Conservation (phyloP, 75 land plant species). For the Isoetes taiwanensis region DNA sequence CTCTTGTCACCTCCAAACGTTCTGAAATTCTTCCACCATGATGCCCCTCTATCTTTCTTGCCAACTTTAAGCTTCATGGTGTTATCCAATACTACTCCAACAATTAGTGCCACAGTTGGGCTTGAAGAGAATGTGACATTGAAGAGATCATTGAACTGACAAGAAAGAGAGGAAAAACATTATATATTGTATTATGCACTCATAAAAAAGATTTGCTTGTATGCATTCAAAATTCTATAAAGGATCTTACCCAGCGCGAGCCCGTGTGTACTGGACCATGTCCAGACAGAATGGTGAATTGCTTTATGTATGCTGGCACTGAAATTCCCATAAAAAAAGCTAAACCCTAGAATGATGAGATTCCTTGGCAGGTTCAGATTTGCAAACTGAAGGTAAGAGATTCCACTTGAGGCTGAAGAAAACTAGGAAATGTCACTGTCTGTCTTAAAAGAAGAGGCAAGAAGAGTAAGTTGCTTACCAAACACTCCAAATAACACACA, state of each 20-base stretch:
- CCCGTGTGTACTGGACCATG: slow-evolving; percentile 60
- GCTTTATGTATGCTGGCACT: slow-evolving; percentile 51
- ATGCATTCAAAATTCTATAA: not conserved
- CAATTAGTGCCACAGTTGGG: slow-evolving; percentile 48
- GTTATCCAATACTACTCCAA: slow-evolving; percentile 54
- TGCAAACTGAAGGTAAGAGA: slow-evolving; percentile 61
- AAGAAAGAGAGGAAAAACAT: not conserved
- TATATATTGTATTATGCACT: not conserved
- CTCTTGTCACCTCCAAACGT: slow-evolving; percentile 55
- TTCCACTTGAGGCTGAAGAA: slow-evolving; percentile 49
- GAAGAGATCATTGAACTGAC: slow-evolving; percentile 87
- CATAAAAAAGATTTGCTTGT: not conserved
- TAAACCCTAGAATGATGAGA: slow-evolving; percentile 52
- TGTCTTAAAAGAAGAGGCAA: not conserved
- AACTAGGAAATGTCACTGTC: not conserved
- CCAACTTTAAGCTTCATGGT: slow-evolving; percentile 25
- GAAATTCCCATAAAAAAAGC: slow-evolving; percentile 63
- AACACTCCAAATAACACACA: slow-evolving; percentile 82
- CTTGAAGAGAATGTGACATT: slow-evolving; percentile 70
- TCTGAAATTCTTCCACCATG: slow-evolving; percentile 77
- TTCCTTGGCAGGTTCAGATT: slow-evolving; percentile 66
- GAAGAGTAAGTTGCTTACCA: slow-evolving; percentile 29
- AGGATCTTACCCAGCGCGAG: slow-evolving; percentile 50
- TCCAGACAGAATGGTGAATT: slow-evolving; percentile 30
- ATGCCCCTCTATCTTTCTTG: slow-evolving; percentile 67